Percentiles rank a stretch among this genome's conserved stretches.
Evolutionary conservation across 805 yeast species (phyloP).

Genomic region (Yamadazyma sp.): DNA sequence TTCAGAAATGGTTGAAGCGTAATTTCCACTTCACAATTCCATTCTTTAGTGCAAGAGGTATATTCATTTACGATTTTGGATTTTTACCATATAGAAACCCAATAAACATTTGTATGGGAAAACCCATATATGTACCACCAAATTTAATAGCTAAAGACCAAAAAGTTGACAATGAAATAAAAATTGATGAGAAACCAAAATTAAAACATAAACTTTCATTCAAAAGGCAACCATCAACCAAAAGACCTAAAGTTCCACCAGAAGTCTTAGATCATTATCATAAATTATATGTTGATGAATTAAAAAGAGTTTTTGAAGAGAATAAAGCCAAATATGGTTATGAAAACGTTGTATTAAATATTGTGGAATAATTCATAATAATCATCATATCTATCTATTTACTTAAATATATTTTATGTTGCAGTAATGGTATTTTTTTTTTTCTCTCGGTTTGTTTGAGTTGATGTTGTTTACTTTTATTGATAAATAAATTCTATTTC

Average conservation of each 20-base stretch:
- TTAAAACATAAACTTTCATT: slow-evolving; percentile 4
- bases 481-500: slow-evolving; percentile 4
- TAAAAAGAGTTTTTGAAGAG: slow-evolving; percentile 61
- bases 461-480: no score
- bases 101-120: slow-evolving; percentile 72
- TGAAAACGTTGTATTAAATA: slow-evolving; percentile 46
- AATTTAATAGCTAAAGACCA: slow-evolving; percentile 25
- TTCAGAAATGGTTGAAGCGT: slow-evolving; percentile 73
- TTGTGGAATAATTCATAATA: slow-evolving; percentile 30
- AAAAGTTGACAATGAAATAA: slow-evolving; percentile 1
- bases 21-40: slow-evolving; percentile 84
- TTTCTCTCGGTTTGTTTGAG: no score
- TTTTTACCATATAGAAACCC: slow-evolving; percentile 81
- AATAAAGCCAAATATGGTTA: slow-evolving; percentile 56
- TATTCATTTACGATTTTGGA: slow-evolving; percentile 91
- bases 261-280: slow-evolving; percentile 67
- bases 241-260: slow-evolving; percentile 31
- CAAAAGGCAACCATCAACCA: slow-evolving; percentile 13
- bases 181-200: slow-evolving; percentile 1
- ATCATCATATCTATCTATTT: neutral
- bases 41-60: slow-evolving; percentile 85
- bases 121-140: slow-evolving; percentile 58
- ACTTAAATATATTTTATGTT: no score
- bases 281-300: slow-evolving; percentile 59
- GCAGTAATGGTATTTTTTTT: neutral